Evolutionary conservation across 495 filamentous ascomycete species (phyloP).

Genomic region (Penicillium pancosmium): DNA sequence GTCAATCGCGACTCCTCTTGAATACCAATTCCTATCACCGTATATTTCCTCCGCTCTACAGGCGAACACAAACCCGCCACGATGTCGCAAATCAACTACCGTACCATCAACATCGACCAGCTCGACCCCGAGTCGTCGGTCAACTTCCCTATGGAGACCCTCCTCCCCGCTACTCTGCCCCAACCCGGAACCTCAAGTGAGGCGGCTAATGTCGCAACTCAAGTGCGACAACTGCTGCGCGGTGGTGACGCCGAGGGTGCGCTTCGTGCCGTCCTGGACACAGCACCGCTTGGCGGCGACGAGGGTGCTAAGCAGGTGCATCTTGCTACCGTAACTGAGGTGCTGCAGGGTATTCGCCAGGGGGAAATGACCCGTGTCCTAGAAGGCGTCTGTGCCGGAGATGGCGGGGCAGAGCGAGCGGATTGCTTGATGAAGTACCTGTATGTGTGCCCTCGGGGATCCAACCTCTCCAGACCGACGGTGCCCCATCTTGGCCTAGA

Average conservation of each 20-base stretch:
- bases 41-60: neutral
- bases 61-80: slow-evolving; percentile 18
- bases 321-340: slow-evolving; percentile 79
- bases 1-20: neutral
- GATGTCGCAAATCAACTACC: slow-evolving; percentile 73
- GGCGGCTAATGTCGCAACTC: slow-evolving; percentile 69
- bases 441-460: slow-evolving; percentile 33
- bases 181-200: slow-evolving; percentile 68
- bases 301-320: slow-evolving; percentile 82
- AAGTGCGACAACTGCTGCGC: slow-evolving; percentile 83
- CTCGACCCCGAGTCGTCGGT: slow-evolving; percentile 82
- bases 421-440: slow-evolving; percentile 58
- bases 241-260: slow-evolving; percentile 86
- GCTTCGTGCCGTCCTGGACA: slow-evolving; percentile 76
- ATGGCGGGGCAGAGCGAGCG: slow-evolving; percentile 69
- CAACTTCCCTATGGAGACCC: slow-evolving; percentile 83
- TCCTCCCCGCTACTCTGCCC: slow-evolving; percentile 67
- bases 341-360: slow-evolving; percentile 86
- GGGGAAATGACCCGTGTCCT: slow-evolving; percentile 87
- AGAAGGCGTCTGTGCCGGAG: slow-evolving; percentile 68
- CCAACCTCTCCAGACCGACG: neutral
- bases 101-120: slow-evolving; percentile 91
- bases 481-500: neutral
- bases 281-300: slow-evolving; percentile 69
- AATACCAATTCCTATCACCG: neutral